These are phyloP conservation scores for Paraphoma sp. DNA, from an alignment of 2,329 filamentous ascomycete genomes.

Conservation along the genomic window DNA sequence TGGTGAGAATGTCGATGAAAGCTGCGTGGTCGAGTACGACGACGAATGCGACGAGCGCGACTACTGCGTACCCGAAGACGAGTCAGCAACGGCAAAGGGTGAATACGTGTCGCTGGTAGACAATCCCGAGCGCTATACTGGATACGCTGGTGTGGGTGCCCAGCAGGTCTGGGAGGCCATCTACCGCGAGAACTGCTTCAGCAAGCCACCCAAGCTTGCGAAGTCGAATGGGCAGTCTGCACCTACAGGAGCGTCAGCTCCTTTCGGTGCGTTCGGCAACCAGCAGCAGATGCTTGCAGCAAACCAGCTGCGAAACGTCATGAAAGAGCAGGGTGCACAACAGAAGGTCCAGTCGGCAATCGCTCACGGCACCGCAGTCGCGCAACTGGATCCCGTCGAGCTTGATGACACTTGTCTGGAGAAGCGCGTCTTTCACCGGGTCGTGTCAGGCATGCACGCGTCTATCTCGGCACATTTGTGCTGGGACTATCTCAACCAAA, in stretches of 20 bases:
- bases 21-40: slow-evolving; percentile 95
- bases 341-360: slow-evolving; percentile 66
- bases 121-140: slow-evolving; percentile 95
- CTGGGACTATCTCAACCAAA: slow-evolving; percentile 95
- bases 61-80: slow-evolving; percentile 95
- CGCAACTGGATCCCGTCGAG: slow-evolving; percentile 71
- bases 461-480: slow-evolving; percentile 96
- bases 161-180: slow-evolving; percentile 96
- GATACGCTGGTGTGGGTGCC: slow-evolving; percentile 84
- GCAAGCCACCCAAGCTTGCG: slow-evolving; percentile 50
- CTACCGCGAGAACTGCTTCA: slow-evolving; percentile 96
- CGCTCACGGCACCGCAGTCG: slow-evolving; percentile 59
- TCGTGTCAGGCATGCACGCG: slow-evolving; percentile 97
- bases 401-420: slow-evolving; percentile 92
- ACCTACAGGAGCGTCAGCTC: slow-evolving; percentile 46
- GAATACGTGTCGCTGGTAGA: slow-evolving; percentile 95
- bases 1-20: slow-evolving; percentile 88
- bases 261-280: slow-evolving; percentile 52
- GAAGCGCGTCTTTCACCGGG: slow-evolving; percentile 97
- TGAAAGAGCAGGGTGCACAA: slow-evolving; percentile 65
- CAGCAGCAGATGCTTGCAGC: slow-evolving; percentile 61
- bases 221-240: slow-evolving; percentile 44
- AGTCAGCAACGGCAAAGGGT: slow-evolving; percentile 82
- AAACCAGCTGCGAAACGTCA: slow-evolving; percentile 66
- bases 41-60: slow-evolving; percentile 97